These are phyloP conservation scores for Jaapia argillacea DNA, from an alignment of 768 basidiomycete genomes.

Conservation along the genomic window DNA sequence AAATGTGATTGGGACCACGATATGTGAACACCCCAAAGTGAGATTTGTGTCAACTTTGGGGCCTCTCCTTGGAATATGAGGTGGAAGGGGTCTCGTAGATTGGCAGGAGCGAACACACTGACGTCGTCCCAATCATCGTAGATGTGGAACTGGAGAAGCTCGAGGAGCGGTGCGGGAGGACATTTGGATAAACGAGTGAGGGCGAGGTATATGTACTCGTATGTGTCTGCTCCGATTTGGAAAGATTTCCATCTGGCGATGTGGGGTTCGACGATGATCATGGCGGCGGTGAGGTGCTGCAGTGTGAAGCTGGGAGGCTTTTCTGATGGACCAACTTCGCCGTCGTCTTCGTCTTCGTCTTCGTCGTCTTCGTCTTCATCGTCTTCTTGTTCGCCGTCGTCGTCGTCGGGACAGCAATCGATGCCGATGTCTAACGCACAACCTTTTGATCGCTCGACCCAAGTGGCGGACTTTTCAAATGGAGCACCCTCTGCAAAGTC, in stretches of 20 bases:
- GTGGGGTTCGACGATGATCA: conserved; percentile 37
- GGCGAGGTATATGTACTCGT: conserved; percentile 35
- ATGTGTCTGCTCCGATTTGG: conserved; percentile 34
- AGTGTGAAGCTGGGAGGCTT: conserved; percentile 8
- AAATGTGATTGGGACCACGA: conserved; percentile 45
- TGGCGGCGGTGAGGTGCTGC: conserved; percentile 16
- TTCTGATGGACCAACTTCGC: too few species aligned
- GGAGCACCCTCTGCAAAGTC: conserved; percentile 28
- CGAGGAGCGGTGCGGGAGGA: conserved; percentile 41
- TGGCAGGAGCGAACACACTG: conserved; percentile 33
- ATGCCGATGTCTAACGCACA: conserved; percentile 45
- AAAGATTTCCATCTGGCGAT: conserved; percentile 43
- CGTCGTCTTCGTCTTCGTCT: conserved; percentile 5
- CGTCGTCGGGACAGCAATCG: conserved; percentile 17
- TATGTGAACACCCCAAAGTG: conserved; percentile 63
- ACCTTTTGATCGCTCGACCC: conserved; percentile 43
- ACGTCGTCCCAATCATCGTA: conserved; percentile 33
- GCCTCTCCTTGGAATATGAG: conserved; percentile 42
- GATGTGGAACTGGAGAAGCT: conserved; percentile 44
- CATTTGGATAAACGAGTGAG: conserved; percentile 32
- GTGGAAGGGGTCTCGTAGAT: conserved; percentile 30
- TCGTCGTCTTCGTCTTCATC: conserved; percentile 6
- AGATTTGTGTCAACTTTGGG: conserved; percentile 38
- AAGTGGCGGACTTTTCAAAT: conserved; percentile 31
- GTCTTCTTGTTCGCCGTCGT: conserved; percentile 11